Conservation (phyloP, 768 basidiomycete genomes). For the Mycena belliarum region DNA sequence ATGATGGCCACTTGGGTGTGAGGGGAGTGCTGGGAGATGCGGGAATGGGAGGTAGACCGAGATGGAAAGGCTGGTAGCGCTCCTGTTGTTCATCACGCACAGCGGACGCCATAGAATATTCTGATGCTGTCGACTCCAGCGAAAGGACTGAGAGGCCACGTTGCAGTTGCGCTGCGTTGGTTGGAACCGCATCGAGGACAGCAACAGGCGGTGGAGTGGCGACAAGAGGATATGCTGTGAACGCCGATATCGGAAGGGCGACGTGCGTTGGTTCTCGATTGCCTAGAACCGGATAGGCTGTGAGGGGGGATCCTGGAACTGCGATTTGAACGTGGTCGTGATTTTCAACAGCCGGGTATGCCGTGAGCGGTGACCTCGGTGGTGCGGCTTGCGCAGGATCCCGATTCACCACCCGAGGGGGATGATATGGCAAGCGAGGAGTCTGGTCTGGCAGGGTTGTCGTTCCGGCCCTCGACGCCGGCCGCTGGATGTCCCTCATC, state of each 20-base stretch:
- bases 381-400: background rate
- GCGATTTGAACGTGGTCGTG: too few species aligned
- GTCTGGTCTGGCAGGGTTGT: constrained; percentile 15
- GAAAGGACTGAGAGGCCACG: constrained; percentile 21
- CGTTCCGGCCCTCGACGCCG: constrained; percentile 4
- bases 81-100: constrained; percentile 27
- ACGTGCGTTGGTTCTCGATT: too few species aligned
- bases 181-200: background rate
- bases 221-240: background rate
- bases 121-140: constrained; percentile 29
- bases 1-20: constrained; percentile 15
- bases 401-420: constrained; percentile 4
- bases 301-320: too few species aligned
- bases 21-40: constrained; percentile 17
- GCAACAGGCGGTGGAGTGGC: constrained; percentile 5
- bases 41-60: constrained; percentile 24
- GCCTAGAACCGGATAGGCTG: too few species aligned
- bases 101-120: constrained; percentile 40
- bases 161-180: background rate
- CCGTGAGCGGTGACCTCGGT: background rate
- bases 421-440: background rate
- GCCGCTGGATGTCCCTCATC: constrained; percentile 16
- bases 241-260: too few species aligned
- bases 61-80: constrained; percentile 26
- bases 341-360: background rate